A percentile compares a stretch with the other conserved stretches of the same genome.
phyloP scores from a whole-genome alignment of 2,329 filamentous ascomycete genomes.

The Macrophomina pseudophaseolina region DNA sequence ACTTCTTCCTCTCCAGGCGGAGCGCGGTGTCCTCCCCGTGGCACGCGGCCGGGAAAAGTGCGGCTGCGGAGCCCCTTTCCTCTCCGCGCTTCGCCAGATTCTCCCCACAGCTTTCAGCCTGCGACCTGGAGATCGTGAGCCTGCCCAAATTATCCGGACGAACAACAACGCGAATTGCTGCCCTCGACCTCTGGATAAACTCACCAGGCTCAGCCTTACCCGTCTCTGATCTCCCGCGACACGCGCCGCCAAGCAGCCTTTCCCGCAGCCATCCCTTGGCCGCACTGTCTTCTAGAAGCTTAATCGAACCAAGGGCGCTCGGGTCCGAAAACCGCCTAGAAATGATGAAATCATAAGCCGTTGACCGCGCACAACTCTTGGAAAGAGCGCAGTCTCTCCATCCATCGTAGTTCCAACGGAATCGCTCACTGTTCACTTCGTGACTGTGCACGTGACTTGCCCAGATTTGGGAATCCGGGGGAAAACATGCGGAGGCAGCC shows the following conservation, averaged over 20 bases:
- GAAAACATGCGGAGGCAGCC: not conserved
- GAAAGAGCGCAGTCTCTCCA: not conserved
- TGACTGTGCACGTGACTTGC: not conserved
- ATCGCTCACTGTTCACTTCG: not conserved
- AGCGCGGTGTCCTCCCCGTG: conserved; percentile 16
- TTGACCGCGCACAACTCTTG: not conserved
- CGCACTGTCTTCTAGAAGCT: conserved; percentile 10
- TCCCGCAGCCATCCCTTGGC: conserved; percentile 20
- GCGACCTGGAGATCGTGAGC: conserved; percentile 19
- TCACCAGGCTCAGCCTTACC: conserved; percentile 19
- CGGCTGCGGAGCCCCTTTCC: conserved; percentile 13
- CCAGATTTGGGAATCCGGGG: not conserved
- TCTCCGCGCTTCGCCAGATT: conserved; percentile 8
- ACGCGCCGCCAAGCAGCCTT: conserved; percentile 11
- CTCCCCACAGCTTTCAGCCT: conserved; percentile 16
- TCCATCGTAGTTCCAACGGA: not conserved
- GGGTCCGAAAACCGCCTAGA: not conserved
- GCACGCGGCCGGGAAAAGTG: conserved; percentile 11
- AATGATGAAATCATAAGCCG: not conserved
- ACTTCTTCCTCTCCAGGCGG: not conserved
- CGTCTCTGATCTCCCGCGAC: conserved; percentile 12
- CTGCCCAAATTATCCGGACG: conserved; percentile 16
- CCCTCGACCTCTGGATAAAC: conserved; percentile 12
- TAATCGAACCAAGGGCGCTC: conserved; percentile 15
- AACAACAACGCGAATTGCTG: conserved; percentile 17